phyloP scores from a whole-genome alignment of 352 stramenopile genomes.

The Phytopythium mirpurense region DNA sequence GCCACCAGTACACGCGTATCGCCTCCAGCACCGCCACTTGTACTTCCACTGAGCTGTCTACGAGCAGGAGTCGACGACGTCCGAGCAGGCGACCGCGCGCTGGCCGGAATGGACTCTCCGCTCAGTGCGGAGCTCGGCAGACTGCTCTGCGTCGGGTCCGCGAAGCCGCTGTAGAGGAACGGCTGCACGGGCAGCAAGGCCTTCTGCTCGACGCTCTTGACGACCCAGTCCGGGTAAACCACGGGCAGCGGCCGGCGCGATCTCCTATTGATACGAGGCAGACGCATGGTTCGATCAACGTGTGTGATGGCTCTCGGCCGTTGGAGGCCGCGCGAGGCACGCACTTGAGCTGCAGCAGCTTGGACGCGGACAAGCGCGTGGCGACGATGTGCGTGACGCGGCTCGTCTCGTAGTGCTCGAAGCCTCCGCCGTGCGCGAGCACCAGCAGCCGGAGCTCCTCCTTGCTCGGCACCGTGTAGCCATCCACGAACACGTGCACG shows the following conservation, averaged over 20 bases:
- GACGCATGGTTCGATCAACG: neutral
- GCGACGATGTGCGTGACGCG: slow-evolving; percentile 87
- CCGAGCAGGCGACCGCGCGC: neutral
- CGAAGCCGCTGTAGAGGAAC: slow-evolving; percentile 86
- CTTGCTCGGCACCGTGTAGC: slow-evolving; percentile 79
- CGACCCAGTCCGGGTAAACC: slow-evolving; percentile 89
- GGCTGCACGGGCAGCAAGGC: slow-evolving; percentile 62
- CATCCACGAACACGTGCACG: slow-evolving; percentile 87
- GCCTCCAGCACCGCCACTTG: no score
- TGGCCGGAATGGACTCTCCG: neutral
- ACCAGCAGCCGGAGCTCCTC: slow-evolving; percentile 81
- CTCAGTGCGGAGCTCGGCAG: slow-evolving; percentile 19
- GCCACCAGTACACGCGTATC: neutral
- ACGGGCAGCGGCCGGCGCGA: slow-evolving; percentile 62
- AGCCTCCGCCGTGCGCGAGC: slow-evolving; percentile 71
- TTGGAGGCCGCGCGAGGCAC: slow-evolving; percentile 11
- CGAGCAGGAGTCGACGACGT: no score
- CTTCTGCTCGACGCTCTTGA: slow-evolving; percentile 78
- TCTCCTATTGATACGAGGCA: slow-evolving; percentile 27
- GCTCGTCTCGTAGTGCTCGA: slow-evolving; percentile 87
- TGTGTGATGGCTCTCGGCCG: no score
- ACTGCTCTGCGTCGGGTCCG: slow-evolving; percentile 56
- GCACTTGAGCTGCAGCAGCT: slow-evolving; percentile 80
- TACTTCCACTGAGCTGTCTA: neutral
- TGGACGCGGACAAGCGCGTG: slow-evolving; percentile 78